Percentiles rank a stretch among this genome's conserved stretches.
Evolutionary conservation across 176 grass and related monocot species (phyloP).

Genomic region (Pontederia paniculata): DNA sequence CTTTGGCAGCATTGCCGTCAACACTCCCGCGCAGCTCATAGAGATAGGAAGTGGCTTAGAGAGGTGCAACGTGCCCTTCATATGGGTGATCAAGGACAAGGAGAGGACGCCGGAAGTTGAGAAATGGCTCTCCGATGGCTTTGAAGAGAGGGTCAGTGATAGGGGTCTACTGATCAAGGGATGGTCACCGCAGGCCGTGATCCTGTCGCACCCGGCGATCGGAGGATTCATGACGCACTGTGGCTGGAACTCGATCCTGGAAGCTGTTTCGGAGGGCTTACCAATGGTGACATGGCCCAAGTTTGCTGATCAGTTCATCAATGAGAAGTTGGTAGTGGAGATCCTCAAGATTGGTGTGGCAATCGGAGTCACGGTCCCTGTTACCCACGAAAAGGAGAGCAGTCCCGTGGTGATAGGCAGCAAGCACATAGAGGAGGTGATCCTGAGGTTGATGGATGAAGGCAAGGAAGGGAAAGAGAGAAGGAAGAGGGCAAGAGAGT

Average conservation of each 20-base stretch:
- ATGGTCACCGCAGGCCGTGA: neutral
- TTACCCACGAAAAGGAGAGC: conserved; percentile 15
- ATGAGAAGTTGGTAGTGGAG: conserved; percentile 1
- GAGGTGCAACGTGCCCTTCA: neutral
- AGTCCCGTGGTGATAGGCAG: neutral
- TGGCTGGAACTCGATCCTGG: neutral
- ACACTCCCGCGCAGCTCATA: too few species aligned
- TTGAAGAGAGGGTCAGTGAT: too few species aligned
- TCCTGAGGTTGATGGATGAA: conserved; percentile 15
- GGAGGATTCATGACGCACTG: too few species aligned
- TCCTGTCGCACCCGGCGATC: neutral
- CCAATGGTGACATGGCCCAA: neutral
- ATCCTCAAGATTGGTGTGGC: neutral
- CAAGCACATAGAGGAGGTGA: conserved; percentile 4
- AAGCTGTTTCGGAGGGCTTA: neutral
- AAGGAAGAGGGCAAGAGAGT: conserved; percentile 6
- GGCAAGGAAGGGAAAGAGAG: conserved; percentile 3
- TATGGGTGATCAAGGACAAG: neutral
- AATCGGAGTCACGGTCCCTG: neutral
- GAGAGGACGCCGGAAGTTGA: neutral
- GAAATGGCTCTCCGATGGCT: neutral
- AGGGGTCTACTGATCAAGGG: too few species aligned
- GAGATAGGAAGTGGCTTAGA: conserved; percentile 39
- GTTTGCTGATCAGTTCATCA: neutral
- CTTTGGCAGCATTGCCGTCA: too few species aligned